A percentile compares a stretch with the other conserved stretches of the same genome.
Evolutionary conservation across 2,329 filamentous ascomycete species (phyloP).

Genomic region (Xylariomycetidae sp.): DNA sequence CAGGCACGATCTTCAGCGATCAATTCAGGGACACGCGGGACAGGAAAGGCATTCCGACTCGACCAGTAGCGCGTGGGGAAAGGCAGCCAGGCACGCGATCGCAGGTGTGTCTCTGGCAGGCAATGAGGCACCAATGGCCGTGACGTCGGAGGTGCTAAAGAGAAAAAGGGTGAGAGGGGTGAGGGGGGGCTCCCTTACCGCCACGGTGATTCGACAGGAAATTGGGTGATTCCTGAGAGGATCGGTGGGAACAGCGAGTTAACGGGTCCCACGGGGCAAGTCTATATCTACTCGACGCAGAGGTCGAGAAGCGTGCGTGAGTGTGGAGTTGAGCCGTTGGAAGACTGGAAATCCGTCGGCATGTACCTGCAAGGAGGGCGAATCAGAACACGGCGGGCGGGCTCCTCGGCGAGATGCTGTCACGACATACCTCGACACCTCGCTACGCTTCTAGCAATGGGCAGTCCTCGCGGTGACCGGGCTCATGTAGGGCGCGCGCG

Average conservation of each 20-base stretch:
- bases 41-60: slow-evolving; percentile 19
- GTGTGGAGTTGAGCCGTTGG: slow-evolving; percentile 31
- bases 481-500: slow-evolving; percentile 28
- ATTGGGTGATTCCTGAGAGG: slow-evolving; percentile 43
- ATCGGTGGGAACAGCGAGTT: slow-evolving; percentile 55
- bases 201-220: slow-evolving; percentile 41
- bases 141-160: slow-evolving; percentile 15
- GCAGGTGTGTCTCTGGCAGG: slow-evolving; percentile 17
- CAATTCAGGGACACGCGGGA: no score
- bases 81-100: slow-evolving; percentile 20
- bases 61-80: slow-evolving; percentile 19
- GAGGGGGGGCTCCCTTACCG: slow-evolving; percentile 41
- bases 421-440: slow-evolving; percentile 28
- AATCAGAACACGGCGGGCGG: slow-evolving; percentile 15
- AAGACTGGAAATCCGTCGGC: slow-evolving; percentile 32
- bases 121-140: slow-evolving; percentile 17
- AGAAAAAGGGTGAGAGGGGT: slow-evolving; percentile 9
- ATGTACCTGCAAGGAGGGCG: slow-evolving; percentile 34
- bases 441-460: slow-evolving; percentile 25
- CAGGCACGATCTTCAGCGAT: slow-evolving; percentile 18
- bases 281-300: slow-evolving; percentile 31
- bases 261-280: slow-evolving; percentile 55
- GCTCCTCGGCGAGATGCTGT: neutral
- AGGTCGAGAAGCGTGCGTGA: slow-evolving; percentile 39
- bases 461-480: slow-evolving; percentile 21